These are phyloP conservation scores for Castanea sativa DNA, from an alignment of 306 rosid genomes.

Conservation along the genomic window DNA sequence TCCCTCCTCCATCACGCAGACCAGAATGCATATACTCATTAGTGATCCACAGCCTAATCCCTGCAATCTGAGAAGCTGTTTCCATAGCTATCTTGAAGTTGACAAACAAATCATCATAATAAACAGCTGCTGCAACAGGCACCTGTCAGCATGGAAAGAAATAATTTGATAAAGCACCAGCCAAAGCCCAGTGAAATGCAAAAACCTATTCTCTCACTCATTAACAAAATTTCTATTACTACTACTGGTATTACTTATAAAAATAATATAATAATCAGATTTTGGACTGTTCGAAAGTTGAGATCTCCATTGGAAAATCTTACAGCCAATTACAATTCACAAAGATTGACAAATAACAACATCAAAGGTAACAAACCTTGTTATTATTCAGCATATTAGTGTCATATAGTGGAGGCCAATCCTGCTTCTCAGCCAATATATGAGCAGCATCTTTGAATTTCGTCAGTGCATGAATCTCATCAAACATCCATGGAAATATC, in stretches of 20 bases:
- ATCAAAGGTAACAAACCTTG: constrained; percentile 49
- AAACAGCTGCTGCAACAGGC: constrained; percentile 92
- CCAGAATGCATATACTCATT: constrained; percentile 98
- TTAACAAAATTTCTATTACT: not conserved
- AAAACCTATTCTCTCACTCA: not conserved
- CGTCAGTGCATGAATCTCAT: constrained; percentile 81
- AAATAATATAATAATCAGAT: not conserved
- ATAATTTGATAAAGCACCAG: not conserved
- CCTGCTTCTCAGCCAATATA: constrained; percentile 72
- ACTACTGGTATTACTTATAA: not conserved
- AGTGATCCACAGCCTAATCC: constrained; percentile 80
- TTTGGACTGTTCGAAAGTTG: not conserved
- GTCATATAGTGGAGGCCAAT: constrained; percentile 80
- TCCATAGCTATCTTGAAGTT: constrained; percentile 72
- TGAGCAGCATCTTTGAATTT: constrained; percentile 72
- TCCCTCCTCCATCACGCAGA: constrained; percentile 71
- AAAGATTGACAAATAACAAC: constrained; percentile 1
- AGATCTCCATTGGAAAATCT: not conserved
- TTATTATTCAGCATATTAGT: constrained; percentile 59
- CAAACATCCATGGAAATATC: constrained; percentile 98
- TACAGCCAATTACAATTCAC: not conserved
- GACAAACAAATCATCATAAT: constrained; percentile 79
- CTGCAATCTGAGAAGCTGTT: constrained; percentile 83
- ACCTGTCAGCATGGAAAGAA: constrained; percentile 50
- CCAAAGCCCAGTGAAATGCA: not conserved